These are phyloP conservation scores for Pseudopyricularia javanii DNA, from an alignment of 2,329 filamentous ascomycete genomes.

Conservation along the genomic window DNA sequence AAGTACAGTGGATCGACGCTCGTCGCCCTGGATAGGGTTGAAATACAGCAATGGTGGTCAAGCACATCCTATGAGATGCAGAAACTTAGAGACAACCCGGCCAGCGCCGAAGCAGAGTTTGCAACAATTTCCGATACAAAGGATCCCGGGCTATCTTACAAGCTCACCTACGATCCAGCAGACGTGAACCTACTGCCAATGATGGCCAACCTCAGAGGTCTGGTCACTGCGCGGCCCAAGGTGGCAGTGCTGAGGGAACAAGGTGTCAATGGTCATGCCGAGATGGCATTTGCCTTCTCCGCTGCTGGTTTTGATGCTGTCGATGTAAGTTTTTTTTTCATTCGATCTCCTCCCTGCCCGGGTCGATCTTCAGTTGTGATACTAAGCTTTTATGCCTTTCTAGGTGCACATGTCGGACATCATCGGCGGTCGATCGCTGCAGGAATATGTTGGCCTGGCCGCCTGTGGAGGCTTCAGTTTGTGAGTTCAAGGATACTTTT, in stretches of 20 bases:
- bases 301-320: constrained; percentile 83
- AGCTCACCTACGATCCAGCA: constrained; percentile 65
- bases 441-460: constrained; percentile 75
- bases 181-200: constrained; percentile 55
- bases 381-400: neutral
- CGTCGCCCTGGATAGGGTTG: constrained; percentile 54
- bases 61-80: constrained; percentile 87
- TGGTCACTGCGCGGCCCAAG: constrained; percentile 49
- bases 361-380: neutral
- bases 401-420: constrained; percentile 90
- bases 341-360: neutral
- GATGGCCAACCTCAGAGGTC: constrained; percentile 43
- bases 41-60: constrained; percentile 81
- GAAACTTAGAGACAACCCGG: constrained; percentile 75
- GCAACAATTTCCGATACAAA: constrained; percentile 59
- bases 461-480: constrained; percentile 98
- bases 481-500: constrained; percentile 48
- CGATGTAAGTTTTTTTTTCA: constrained; percentile 29
- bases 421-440: constrained; percentile 64
- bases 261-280: constrained; percentile 89
- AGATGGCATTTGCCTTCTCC: constrained; percentile 95
- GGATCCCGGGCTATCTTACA: constrained; percentile 77
- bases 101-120: constrained; percentile 76
- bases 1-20: constrained; percentile 58
- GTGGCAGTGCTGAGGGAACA: constrained; percentile 93